Percentiles rank a stretch among this genome's conserved stretches.
phyloP scores from a whole-genome alignment of 2,329 filamentous ascomycete genomes.

The Alternaria atra region DNA sequence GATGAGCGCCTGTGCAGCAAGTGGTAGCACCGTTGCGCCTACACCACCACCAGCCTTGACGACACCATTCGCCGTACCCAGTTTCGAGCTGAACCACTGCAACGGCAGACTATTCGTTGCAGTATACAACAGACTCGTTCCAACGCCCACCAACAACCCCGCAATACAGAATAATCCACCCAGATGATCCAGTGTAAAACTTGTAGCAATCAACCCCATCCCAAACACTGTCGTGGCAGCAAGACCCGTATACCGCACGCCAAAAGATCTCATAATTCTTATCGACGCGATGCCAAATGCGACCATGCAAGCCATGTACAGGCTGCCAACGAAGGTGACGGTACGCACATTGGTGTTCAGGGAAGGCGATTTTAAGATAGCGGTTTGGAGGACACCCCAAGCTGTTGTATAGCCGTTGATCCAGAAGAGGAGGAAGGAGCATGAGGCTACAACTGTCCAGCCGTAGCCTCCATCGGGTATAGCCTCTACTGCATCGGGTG shows the following conservation, averaged over 20 bases:
- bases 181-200: conserved; percentile 51
- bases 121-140: conserved; percentile 58
- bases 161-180: conserved; percentile 4
- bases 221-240: conserved; percentile 62
- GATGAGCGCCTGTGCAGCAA: conserved; percentile 36
- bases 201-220: conserved; percentile 57
- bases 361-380: conserved; percentile 60
- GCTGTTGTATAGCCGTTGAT: conserved; percentile 64
- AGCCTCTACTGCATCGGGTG: conserved; percentile 7
- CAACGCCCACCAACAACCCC: conserved; percentile 57
- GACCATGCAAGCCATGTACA: conserved; percentile 61
- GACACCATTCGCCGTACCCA: conserved; percentile 40
- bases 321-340: conserved; percentile 67
- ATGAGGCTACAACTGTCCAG: conserved; percentile 63
- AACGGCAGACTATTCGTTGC: conserved; percentile 32
- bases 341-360: conserved; percentile 39
- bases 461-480: conserved; percentile 65
- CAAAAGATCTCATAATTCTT: conserved; percentile 60
- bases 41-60: conserved; percentile 43
- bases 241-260: conserved; percentile 58
- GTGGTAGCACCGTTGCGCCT: conserved; percentile 34
- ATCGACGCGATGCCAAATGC: conserved; percentile 63
- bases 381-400: conserved; percentile 69
- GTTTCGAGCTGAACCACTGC: conserved; percentile 39
- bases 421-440: conserved; percentile 61